Conservation (phyloP, 768 basidiomycete species). For the Lactarius sp. region DNA sequence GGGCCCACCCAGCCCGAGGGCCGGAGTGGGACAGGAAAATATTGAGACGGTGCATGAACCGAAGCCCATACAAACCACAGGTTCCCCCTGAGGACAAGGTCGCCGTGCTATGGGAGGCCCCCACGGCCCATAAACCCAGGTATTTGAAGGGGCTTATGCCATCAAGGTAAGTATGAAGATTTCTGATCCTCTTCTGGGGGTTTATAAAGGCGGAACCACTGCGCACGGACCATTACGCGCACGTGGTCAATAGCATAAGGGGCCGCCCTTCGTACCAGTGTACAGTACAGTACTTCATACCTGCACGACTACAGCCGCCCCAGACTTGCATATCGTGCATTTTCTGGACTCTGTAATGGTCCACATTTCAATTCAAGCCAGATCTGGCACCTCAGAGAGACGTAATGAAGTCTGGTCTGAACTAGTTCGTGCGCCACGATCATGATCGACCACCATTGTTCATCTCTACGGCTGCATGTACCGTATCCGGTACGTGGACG, state of each 20-base stretch:
- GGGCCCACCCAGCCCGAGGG: conserved; percentile 36
- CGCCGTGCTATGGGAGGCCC: conserved; percentile 30
- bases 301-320: no score
- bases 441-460: no score
- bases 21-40: conserved; percentile 70
- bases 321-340: no score
- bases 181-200: accelerated
- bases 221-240: conserved; percentile 11
- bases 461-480: no score
- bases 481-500: no score
- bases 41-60: conserved; percentile 76
- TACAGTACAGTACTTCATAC: no score
- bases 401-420: no score
- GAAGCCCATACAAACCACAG: conserved; percentile 44
- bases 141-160: conserved; percentile 29
- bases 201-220: not conserved
- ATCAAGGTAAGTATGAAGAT: conserved; percentile 31
- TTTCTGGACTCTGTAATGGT: no score
- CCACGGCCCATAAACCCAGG: conserved; percentile 27
- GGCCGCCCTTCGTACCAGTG: no score
- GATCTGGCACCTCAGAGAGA: no score
- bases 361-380: no score
- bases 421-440: no score
- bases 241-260: not conserved
- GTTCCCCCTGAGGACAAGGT: conserved; percentile 29